A percentile compares a stretch with the other conserved stretches of the same genome.
These are phyloP conservation scores for Balamuthia mandrillaris DNA, from an alignment of 208 protist species.

Conservation along the genomic window DNA sequence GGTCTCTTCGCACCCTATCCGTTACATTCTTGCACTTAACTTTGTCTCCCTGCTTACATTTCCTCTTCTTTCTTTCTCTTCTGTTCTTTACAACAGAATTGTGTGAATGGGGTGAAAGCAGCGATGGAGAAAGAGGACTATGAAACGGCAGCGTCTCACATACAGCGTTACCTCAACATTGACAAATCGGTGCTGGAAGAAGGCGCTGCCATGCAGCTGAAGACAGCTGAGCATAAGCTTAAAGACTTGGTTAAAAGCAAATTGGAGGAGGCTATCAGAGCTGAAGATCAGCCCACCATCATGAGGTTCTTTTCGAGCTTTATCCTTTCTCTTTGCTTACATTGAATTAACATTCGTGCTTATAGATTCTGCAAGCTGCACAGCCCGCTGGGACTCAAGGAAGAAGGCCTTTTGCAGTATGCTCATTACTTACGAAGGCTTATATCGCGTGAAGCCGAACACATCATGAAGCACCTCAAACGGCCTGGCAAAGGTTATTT, in stretches of 20 bases:
- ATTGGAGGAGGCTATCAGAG: conserved; percentile 17
- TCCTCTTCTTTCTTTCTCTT: no score
- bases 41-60: not conserved
- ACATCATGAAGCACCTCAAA: conserved; percentile 10
- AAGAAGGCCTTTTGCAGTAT: not conserved
- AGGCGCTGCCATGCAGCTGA: conserved; percentile 17
- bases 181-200: conserved; percentile 29
- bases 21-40: not conserved
- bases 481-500: conserved; percentile 17
- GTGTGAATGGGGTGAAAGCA: conserved; percentile 3
- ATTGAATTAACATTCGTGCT: not conserved
- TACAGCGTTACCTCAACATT: conserved; percentile 13
- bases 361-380: conserved; percentile 18
- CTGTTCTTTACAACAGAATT: no score
- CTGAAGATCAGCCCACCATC: conserved; percentile 20
- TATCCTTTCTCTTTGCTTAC: not conserved
- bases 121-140: conserved; percentile 29
- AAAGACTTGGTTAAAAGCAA: conserved; percentile 27
- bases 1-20: not conserved
- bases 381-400: conserved; percentile 9
- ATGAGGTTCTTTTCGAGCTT: not conserved
- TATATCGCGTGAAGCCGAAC: not conserved
- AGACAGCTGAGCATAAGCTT: conserved; percentile 31
- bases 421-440: conserved; percentile 15
- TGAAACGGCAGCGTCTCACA: conserved; percentile 14